Base-by-base conservation (phyloP, 805 yeast genomes). In the Metschnikowia reukaufii region DNA sequence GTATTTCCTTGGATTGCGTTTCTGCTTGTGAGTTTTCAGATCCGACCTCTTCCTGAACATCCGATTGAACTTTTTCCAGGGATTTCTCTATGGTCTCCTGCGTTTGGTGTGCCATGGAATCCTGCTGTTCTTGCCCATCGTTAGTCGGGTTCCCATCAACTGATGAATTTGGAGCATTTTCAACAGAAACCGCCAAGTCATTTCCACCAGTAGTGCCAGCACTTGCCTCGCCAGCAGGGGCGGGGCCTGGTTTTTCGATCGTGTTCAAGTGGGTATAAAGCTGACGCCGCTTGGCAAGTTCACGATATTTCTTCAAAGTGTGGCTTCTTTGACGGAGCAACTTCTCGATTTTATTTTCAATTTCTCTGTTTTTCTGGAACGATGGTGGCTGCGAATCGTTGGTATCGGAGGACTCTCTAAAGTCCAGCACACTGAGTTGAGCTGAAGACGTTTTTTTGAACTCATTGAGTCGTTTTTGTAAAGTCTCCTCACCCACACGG, bases 401-500 rank as follows among this genome's bases (percentile, higher is more conserved):
- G 36, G 76, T 65, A 52, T 50, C 38, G 33, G 60, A 65, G 1
- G 77, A 71, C 17, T 72, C 77, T 57, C 98, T 76, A 61, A 94
- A 92, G 36, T 81, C 84, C 37, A 77, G 74, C 16, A 94, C 83
- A 0, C 96, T 81, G 50, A 92, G 66, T 8, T 71, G 68, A 1
- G 89, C 96, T 0, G 96, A 82, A 15, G 78, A 71, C 0, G 98
- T 90, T 44, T 75, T 74, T 54, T 82, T 84, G 62, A 94, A 94
- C 68, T 94, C 99, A 56, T 86, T 86, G 55, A 94, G 76, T 55
- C 99, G 77, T 54, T 88, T 79, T 63, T 94, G 98, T 39, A 94
- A 76, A 1, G 99, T 95, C 50, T 87, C 94, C 58, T 89, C 96
- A 5, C 96, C 97, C 20, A 94, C 91, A 63, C 89, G 96, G 1